phyloP scores from a whole-genome alignment of 208 protist species.

The Phytomonas sp. region DNA sequence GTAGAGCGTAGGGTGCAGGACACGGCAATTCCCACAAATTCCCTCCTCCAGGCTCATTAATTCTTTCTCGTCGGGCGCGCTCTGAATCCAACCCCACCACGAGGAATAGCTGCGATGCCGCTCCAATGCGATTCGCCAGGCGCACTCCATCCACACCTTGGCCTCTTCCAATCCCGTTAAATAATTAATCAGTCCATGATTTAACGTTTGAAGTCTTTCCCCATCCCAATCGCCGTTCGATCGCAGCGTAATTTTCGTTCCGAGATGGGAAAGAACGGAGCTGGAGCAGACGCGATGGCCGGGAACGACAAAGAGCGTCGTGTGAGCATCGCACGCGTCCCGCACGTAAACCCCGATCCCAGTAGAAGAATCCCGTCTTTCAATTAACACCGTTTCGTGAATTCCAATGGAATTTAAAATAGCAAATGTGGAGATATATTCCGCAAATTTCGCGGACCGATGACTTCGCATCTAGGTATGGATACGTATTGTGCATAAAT shows the following conservation, averaged over 20 bases:
- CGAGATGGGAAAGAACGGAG: slow-evolving; percentile 46
- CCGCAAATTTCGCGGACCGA: slow-evolving; percentile 66
- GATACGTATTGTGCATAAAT: neutral
- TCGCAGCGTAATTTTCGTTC: slow-evolving; percentile 10
- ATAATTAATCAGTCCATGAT: slow-evolving; percentile 46
- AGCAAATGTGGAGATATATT: slow-evolving; percentile 82
- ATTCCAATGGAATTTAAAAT: slow-evolving; percentile 70
- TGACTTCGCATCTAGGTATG: slow-evolving; percentile 18
- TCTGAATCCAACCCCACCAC: slow-evolving; percentile 80
- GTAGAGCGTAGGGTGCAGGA: slow-evolving; percentile 45
- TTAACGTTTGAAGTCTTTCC: slow-evolving; percentile 9
- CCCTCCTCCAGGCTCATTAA: slow-evolving; percentile 26
- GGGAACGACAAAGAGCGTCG: slow-evolving; percentile 70
- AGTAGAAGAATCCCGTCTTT: slow-evolving; percentile 63
- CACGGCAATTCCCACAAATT: slow-evolving; percentile 45
- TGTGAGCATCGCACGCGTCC: slow-evolving; percentile 77
- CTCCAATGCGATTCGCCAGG: slow-evolving; percentile 74
- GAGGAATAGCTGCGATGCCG: slow-evolving; percentile 59
- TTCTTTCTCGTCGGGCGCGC: slow-evolving; percentile 33
- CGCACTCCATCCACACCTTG: slow-evolving; percentile 53
- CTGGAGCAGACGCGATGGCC: slow-evolving; percentile 37
- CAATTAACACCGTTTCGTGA: slow-evolving; percentile 71
- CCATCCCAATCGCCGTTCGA: neutral
- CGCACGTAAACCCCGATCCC: slow-evolving; percentile 73
- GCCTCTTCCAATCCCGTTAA: slow-evolving; percentile 26